Conservation (phyloP, 106 monocot species). For the Ottelia alismoides region DNA sequence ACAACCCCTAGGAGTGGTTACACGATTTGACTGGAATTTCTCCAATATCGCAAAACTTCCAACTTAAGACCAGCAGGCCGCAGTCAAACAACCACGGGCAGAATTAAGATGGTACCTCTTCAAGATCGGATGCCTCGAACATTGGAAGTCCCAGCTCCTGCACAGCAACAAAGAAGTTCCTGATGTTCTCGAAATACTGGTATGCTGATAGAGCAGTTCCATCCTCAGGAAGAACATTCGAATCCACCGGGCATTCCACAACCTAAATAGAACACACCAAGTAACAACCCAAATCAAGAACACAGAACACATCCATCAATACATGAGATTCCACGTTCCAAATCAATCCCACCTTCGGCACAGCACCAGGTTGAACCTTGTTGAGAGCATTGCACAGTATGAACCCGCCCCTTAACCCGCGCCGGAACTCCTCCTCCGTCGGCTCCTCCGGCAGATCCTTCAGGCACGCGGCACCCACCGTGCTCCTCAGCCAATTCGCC, state of each 20-base stretch:
- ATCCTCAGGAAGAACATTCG: slow-evolving; percentile 42
- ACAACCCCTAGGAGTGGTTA: too few relatives aligned
- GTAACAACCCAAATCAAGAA: not conserved
- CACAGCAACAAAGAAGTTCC: slow-evolving; percentile 79
- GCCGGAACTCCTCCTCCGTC: slow-evolving; percentile 74
- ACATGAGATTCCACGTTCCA: not conserved
- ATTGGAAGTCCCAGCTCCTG: slow-evolving; percentile 73
- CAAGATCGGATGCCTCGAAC: slow-evolving; percentile 93
- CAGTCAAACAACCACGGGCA: too few relatives aligned
- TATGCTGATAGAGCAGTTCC: slow-evolving; percentile 77
- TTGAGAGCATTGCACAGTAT: slow-evolving; percentile 93
- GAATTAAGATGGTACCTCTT: too few relatives aligned
- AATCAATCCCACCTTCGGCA: slow-evolving; percentile 50
- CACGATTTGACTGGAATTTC: too few relatives aligned
- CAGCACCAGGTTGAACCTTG: slow-evolving; percentile 57
- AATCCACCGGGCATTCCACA: slow-evolving; percentile 52
- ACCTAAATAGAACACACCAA: slow-evolving; percentile 28
- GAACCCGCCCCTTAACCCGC: slow-evolving; percentile 61
- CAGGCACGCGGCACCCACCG: slow-evolving; percentile 31
- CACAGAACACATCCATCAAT: not conserved
- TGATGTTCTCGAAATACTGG: slow-evolving; percentile 97
- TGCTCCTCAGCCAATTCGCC: slow-evolving; percentile 65
- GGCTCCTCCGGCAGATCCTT: slow-evolving; percentile 78
- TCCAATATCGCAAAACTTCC: too few relatives aligned
- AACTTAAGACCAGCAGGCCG: too few relatives aligned